phyloP scores from a whole-genome alignment of 1,139 yeast species.

The Suhomyces bribrorum region DNA sequence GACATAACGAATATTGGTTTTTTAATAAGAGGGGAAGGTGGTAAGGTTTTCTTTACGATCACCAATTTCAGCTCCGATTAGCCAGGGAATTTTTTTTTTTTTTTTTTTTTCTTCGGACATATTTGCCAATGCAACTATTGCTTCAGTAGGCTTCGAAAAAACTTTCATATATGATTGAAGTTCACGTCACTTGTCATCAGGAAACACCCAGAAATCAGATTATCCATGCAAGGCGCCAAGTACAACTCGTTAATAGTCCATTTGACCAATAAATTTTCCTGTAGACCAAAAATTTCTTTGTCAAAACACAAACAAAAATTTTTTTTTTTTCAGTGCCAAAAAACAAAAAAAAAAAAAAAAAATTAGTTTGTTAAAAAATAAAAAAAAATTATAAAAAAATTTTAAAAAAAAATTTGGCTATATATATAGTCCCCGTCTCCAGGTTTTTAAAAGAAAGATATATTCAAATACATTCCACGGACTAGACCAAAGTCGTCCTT shows the following conservation, averaged over 20 bases:
- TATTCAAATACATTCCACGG: not conserved
- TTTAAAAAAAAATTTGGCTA: slow-evolving; percentile 12
- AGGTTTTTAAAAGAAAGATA: not conserved
- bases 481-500: not conserved
- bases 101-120: too few species aligned
- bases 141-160: too few species aligned
- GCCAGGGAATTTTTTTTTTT: too few species aligned
- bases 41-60: too few species aligned
- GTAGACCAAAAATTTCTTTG: slow-evolving; percentile 1
- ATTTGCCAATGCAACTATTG: too few species aligned
- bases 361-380: slow-evolving; percentile 2
- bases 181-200: not conserved
- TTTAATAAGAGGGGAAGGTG: not conserved
- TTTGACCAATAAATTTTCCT: not conserved
- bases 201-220: not conserved
- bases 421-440: slow-evolving; percentile 12
- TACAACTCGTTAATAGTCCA: not conserved
- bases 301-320: slow-evolving; percentile 5
- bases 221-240: not conserved
- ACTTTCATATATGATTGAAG: too few species aligned
- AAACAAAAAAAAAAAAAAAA: slow-evolving; percentile 7
- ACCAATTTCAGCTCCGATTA: too few species aligned
- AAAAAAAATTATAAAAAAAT: slow-evolving; percentile 8
- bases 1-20: not conserved
- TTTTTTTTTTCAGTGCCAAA: not conserved